Base-by-base conservation (phyloP, 257 asterid genomes). In the Haberlea rhodopensis region DNA sequence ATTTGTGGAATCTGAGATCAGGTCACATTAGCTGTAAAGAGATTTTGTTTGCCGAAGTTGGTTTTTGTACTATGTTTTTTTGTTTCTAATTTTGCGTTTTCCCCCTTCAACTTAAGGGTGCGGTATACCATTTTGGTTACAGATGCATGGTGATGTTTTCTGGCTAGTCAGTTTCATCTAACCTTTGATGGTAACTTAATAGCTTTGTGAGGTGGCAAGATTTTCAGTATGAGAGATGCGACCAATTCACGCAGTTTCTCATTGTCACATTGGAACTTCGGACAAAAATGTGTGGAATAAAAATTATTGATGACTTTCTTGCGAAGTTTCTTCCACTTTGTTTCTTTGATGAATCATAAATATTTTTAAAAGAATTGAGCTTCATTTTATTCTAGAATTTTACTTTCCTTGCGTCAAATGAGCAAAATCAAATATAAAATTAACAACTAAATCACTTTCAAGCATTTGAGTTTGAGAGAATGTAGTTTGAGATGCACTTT, bases 1-100 rank as follows among this genome's bases (percentile, higher is more conserved):
- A 40, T 32, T 63, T 45, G 54, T 43, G 57, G 21, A 16, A 31
- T 5, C 59, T 43, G 56, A 53, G 53, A 64, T n/a, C 22, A 43
- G 66, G 53, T 43, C 52, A 11, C 48, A 52, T 23, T 34, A 15
- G 18, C 20, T 45, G 54, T n/a, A 54, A 26, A 32, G 5, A 24
- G 23, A 13, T n/a, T n/a, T n/a, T n/a, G n/a, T n/a, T n/a, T 48
- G 10, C 49, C 13, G 26, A 32, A 4, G 8, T 10, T 6, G n/a
- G 24, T 34, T 16, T 58, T 25, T 6, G 56, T 4, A 15, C 2
- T 15, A 24, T 5, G 23, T 23, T 34, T 8, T 23, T 8, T 43
- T 37, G 20, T 23, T 23, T 46, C 18, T 5, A 48, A 19, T 46
- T n/a, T 46, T 51, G 11, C 25, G 7, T 34, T 32, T 26, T 25